These are phyloP conservation scores for Dictyostelium brefeldianum DNA, from an alignment of 78 protist genomes.

Conservation along the genomic window DNA sequence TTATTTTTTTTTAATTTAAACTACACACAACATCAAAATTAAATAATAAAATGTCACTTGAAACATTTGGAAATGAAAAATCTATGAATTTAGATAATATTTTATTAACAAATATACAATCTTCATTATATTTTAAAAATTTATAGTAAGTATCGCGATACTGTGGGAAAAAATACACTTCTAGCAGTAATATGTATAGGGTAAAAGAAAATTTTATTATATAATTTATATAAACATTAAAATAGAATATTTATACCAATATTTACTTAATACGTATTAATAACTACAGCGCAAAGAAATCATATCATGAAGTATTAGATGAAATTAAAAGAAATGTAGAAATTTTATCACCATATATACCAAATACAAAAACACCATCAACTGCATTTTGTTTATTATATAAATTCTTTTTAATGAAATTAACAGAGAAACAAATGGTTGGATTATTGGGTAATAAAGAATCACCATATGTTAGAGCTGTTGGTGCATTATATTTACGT, in stretches of 20 bases:
- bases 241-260: not conserved
- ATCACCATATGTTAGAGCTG: constrained; percentile 85
- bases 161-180: not conserved
- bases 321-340: constrained; percentile 82
- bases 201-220: too few relatives aligned
- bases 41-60: constrained; percentile 33
- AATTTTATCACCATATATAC: constrained; percentile 85
- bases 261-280: too few relatives aligned
- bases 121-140: constrained; percentile 82
- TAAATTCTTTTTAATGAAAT: constrained; percentile 80
- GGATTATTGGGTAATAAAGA: constrained; percentile 76
- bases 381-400: constrained; percentile 87
- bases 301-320: constrained; percentile 85
- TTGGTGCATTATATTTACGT: constrained; percentile 85
- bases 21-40: too few relatives aligned
- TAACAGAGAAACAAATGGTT: constrained; percentile 79
- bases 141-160: constrained; percentile 45
- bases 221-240: too few relatives aligned
- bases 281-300: constrained; percentile 11
- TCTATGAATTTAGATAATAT: constrained; percentile 87
- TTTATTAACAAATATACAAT: constrained; percentile 81
- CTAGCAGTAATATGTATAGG: too few relatives aligned
- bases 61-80: constrained; percentile 81
- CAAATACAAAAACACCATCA: constrained; percentile 85
- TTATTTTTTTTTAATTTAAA: too few relatives aligned